A percentile compares a stretch with the other conserved stretches of the same genome.
phyloP scores from a whole-genome alignment of 495 filamentous ascomycete species.

The Penicillium canariense region DNA sequence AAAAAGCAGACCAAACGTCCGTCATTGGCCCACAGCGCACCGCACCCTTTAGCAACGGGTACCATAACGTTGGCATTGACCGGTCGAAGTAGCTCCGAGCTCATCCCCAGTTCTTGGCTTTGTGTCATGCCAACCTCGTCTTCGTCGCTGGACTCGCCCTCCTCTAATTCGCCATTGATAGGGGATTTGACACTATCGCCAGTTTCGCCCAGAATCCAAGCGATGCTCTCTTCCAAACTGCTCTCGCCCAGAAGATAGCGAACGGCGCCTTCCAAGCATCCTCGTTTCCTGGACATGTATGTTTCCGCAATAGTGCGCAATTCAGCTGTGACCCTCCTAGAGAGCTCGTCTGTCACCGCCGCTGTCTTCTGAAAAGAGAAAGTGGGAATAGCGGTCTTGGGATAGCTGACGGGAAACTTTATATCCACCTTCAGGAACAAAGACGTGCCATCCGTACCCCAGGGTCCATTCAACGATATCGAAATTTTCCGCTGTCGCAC shows the following conservation, averaged over 20 bases:
- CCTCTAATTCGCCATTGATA: constrained; percentile 59
- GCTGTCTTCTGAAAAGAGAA: constrained; percentile 77
- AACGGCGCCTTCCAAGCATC: constrained; percentile 78
- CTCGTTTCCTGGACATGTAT: constrained; percentile 65
- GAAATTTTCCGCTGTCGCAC: constrained; percentile 67
- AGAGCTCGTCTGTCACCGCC: constrained; percentile 67
- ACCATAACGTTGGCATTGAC: constrained; percentile 72
- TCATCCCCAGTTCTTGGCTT: constrained; percentile 53
- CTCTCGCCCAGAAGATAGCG: constrained; percentile 84
- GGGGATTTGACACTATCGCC: constrained; percentile 45
- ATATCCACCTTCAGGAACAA: constrained; percentile 78
- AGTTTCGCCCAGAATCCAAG: constrained; percentile 56
- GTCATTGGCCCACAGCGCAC: constrained; percentile 72
- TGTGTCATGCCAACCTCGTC: constrained; percentile 65
- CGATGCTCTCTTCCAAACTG: constrained; percentile 69
- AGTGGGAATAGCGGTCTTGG: constrained; percentile 58
- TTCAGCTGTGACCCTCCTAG: constrained; percentile 62
- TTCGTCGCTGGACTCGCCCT: constrained; percentile 80
- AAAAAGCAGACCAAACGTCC: constrained; percentile 86
- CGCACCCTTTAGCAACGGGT: constrained; percentile 70
- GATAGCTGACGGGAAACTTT: constrained; percentile 77
- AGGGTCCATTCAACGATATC: constrained; percentile 83
- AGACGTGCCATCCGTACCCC: constrained; percentile 67
- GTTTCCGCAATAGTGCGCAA: constrained; percentile 66
- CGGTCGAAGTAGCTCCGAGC: constrained; percentile 51